These are phyloP conservation scores for Lyophyllum semitale DNA, from an alignment of 768 basidiomycete species.

Conservation along the genomic window DNA sequence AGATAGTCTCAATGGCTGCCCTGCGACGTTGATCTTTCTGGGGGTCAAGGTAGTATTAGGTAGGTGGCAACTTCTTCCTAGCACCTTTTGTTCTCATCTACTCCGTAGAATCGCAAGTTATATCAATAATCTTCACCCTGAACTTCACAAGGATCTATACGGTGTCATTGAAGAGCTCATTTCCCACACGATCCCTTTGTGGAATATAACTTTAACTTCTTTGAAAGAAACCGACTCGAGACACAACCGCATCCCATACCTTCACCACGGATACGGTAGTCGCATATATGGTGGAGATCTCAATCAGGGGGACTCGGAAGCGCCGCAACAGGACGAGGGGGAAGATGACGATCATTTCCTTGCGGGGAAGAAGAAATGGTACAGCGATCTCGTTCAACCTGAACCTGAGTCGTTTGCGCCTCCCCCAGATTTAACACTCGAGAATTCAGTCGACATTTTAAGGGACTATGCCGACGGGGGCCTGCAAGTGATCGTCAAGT, in stretches of 20 bases:
- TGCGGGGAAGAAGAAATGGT: slow-evolving; percentile 17
- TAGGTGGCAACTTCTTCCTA: background rate
- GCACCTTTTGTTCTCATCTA: background rate
- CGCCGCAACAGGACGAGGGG: slow-evolving; percentile 14
- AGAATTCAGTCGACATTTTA: slow-evolving; percentile 4
- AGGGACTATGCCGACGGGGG: slow-evolving; percentile 4
- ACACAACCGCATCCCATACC: slow-evolving; percentile 19
- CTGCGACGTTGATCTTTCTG: slow-evolving; percentile 29
- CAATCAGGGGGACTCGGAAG: slow-evolving; percentile 11
- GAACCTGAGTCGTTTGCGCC: slow-evolving; percentile 20
- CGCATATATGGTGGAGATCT: slow-evolving; percentile 18
- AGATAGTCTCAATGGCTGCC: slow-evolving; percentile 23
- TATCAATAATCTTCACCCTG: slow-evolving; percentile 44
- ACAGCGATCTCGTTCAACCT: slow-evolving; percentile 16
- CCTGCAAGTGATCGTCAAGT: slow-evolving; percentile 16
- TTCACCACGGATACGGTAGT: slow-evolving; percentile 3
- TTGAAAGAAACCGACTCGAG: slow-evolving; percentile 3
- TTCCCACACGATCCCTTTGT: slow-evolving; percentile 29
- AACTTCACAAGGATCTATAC: slow-evolving; percentile 24
- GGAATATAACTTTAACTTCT: slow-evolving; percentile 27
- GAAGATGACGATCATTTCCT: slow-evolving; percentile 20
- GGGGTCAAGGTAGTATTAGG: slow-evolving; percentile 15
- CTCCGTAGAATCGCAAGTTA: slow-evolving; percentile 32
- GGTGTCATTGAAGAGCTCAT: slow-evolving; percentile 27
- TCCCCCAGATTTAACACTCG: background rate